Base-by-base conservation (phyloP, 2,329 filamentous ascomycete genomes). In the Gremmenia infestans region DNA sequence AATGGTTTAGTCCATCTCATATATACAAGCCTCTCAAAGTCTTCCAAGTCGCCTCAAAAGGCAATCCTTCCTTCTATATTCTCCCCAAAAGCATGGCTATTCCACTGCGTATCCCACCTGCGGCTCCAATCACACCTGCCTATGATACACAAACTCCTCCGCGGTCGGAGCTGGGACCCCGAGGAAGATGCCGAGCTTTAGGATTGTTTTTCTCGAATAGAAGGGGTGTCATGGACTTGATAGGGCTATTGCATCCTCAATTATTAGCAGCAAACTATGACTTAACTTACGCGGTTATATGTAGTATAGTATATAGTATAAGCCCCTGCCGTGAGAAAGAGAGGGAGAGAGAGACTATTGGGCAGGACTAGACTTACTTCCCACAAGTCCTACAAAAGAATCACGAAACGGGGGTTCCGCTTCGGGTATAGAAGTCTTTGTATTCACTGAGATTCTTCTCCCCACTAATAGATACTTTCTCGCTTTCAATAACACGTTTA, bases 131-230 rank as follows among this genome's bases (percentile, higher is more conserved):
- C 76, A 79, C 2, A 63, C 60, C 59, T 78, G 74, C 50, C 72
- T 68, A 58, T 76, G 71, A n/a, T 64, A 53, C 2, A 70, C 72
- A 64, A 79, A 79, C 15, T 63, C 69, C 64, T 78, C 76, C 48
- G 67, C 68, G 56, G 78, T 75, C 0, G 76, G 76, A 54, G 70
- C 64, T 4, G 76, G 75, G 23, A 78, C 78, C 4, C 73, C 66
- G 5, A 74, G 74, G 58, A 77, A 78, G 43, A 80, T 75, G 12
- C 78, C 78, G 70, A 79, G 72, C 64, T 80, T 80, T 47, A 80
- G 50, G 14, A 80, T 68, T 0, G 75, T 69, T 59, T 76, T 76
- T n/a, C 71, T 70, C 5, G 73, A 69, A 43, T 22, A 70, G 71
- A 0, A 69, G 48, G 17, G 70, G 67, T 0, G 75, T 72, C 32